Conservation (phyloP, 2,329 filamentous ascomycete genomes). For the Xylaria sp. region DNA sequence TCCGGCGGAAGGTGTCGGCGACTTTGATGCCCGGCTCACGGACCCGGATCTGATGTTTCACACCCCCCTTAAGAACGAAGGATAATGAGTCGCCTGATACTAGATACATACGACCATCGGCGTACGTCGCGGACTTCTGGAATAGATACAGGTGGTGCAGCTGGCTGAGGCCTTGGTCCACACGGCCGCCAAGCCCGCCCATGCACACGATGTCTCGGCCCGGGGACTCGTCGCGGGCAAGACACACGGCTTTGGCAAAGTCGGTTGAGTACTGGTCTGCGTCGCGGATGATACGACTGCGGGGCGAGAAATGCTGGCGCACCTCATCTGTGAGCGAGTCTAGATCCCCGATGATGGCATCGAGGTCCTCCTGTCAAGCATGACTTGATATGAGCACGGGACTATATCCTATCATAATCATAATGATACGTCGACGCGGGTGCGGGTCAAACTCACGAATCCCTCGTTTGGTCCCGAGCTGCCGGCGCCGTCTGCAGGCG, state of each 20-base stretch:
- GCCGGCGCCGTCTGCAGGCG: conserved; percentile 7
- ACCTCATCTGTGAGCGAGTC: conserved; percentile 79
- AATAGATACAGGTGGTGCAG: conserved; percentile 84
- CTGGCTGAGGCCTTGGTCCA: conserved; percentile 91
- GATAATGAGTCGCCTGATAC: conserved; percentile 84
- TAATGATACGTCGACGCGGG: background rate
- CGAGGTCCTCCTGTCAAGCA: conserved; percentile 64
- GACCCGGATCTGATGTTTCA: conserved; percentile 73
- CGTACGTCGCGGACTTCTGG: conserved; percentile 60
- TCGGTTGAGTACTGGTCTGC: conserved; percentile 90
- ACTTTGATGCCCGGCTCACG: conserved; percentile 54
- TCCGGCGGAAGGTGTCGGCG: background rate
- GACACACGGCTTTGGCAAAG: conserved; percentile 81
- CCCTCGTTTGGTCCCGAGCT: background rate
- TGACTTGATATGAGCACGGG: conserved; percentile 1
- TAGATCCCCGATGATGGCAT: conserved; percentile 87
- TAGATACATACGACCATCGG: conserved; percentile 74
- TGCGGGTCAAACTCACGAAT: conserved; percentile 22
- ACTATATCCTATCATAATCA: background rate
- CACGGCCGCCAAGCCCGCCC: conserved; percentile 86
- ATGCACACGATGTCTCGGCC: conserved; percentile 76
- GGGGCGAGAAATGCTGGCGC: conserved; percentile 69
- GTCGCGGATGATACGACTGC: conserved; percentile 73
- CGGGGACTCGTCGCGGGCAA: conserved; percentile 40
- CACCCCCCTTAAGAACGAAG: conserved; percentile 74